A percentile compares a stretch with the other conserved stretches of the same genome.
Conservation (phyloP, 306 rosid species). For the Gastrolobium villosum region DNA sequence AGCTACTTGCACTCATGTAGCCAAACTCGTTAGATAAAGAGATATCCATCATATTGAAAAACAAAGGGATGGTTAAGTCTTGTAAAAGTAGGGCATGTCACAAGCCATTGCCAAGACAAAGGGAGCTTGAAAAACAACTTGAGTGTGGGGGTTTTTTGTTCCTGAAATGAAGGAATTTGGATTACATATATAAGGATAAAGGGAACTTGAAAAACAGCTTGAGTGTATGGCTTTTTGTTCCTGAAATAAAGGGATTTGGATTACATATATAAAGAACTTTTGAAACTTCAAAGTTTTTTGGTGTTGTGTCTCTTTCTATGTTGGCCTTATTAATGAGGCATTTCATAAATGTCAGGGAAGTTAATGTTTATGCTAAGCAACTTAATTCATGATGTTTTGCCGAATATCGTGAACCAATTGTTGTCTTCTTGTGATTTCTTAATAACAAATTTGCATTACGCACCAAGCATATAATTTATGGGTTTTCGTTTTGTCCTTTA, state of each 20-base stretch:
- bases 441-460: not conserved
- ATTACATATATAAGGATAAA: constrained; percentile 30
- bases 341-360: constrained; percentile 24
- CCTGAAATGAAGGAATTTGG: constrained; percentile 31
- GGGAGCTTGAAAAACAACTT: constrained; percentile 28
- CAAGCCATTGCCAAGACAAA: not conserved
- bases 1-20: constrained; percentile 40
- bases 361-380: constrained; percentile 44
- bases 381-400: constrained; percentile 42
- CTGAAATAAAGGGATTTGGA: constrained; percentile 45
- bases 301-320: constrained; percentile 42
- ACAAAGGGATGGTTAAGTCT: constrained; percentile 8
- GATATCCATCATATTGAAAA: constrained; percentile 57
- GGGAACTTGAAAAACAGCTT: no score
- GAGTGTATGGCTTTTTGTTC: constrained; percentile 45
- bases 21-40: constrained; percentile 49
- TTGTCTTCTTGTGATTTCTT: constrained; percentile 52
- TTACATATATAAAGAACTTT: constrained; percentile 45
- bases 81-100: not conserved
- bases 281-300: constrained; percentile 55
- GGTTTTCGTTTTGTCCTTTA: no score
- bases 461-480: constrained; percentile 33
- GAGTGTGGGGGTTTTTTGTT: constrained; percentile 35
- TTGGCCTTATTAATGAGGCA: constrained; percentile 43
- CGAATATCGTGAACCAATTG: constrained; percentile 34